Conservation (phyloP, 2,329 filamentous ascomycete genomes). For the Microsporum ferrugineum region DNA sequence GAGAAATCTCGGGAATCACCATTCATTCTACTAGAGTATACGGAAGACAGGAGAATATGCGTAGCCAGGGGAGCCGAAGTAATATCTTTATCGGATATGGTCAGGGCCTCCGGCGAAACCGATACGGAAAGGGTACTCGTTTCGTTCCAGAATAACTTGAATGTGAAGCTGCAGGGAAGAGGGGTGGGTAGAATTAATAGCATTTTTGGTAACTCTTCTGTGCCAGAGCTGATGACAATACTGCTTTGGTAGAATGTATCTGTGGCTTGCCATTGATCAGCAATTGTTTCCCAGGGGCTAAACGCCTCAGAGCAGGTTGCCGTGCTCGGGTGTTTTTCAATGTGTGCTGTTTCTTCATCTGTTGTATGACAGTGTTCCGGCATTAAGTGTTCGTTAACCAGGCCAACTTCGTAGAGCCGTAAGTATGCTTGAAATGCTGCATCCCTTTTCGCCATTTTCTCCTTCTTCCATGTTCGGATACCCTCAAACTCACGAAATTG, state of each 20-base stretch:
- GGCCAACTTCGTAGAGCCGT: constrained; percentile 54
- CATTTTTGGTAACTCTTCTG: constrained; percentile 10
- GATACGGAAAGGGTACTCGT: constrained; percentile 15
- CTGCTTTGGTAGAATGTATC: constrained; percentile 14
- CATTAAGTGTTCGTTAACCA: constrained; percentile 68
- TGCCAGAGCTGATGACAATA: constrained; percentile 14
- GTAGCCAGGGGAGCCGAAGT: constrained; percentile 13
- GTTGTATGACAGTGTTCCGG: constrained; percentile 39
- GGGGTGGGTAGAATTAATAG: constrained; percentile 18
- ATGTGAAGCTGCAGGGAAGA: constrained; percentile 17
- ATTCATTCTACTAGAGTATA: constrained; percentile 15
- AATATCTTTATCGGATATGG: constrained; percentile 6
- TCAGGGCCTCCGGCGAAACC: constrained; percentile 10
- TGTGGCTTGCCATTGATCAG: constrained; percentile 20
- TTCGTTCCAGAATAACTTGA: constrained; percentile 24
- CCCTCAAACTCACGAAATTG: constrained; percentile 47
- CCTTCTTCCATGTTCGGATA: constrained; percentile 51
- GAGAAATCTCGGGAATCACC: constrained; percentile 14
- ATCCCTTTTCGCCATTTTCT: constrained; percentile 64
- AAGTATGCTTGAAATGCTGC: constrained; percentile 72
- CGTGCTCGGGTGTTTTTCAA: constrained; percentile 21
- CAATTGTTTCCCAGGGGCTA: constrained; percentile 30
- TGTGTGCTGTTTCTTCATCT: constrained; percentile 27
- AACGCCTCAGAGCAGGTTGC: constrained; percentile 23
- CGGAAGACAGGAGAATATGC: constrained; percentile 15